These are phyloP conservation scores for Spergularia azorica DNA, from an alignment of 179 eudicot species.

Conservation along the genomic window DNA sequence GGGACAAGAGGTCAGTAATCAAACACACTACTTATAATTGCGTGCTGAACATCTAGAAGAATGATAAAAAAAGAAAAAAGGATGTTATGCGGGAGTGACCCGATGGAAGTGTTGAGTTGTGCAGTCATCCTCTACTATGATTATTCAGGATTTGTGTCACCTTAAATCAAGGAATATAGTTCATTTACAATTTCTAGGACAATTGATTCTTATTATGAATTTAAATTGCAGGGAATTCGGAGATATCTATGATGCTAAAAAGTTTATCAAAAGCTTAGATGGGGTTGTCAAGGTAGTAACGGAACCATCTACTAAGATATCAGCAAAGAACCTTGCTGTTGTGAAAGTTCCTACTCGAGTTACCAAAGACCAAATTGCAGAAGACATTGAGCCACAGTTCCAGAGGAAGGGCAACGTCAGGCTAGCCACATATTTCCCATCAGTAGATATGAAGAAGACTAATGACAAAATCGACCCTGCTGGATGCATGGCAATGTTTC, in stretches of 20 bases:
- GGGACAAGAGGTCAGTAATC: slow-evolving; percentile 73
- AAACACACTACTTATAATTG: not conserved
- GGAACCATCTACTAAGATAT: slow-evolving; percentile 53
- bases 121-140: not conserved
- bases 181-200: not conserved
- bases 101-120: not conserved
- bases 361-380: slow-evolving; percentile 63
- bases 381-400: slow-evolving; percentile 61
- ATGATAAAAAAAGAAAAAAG: too few relatives aligned
- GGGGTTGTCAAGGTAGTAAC: slow-evolving; percentile 80
- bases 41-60: not conserved
- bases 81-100: not conserved
- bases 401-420: slow-evolving; percentile 74
- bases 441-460: slow-evolving; percentile 74
- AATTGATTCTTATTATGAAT: not conserved
- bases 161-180: not conserved
- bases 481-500: slow-evolving; percentile 92
- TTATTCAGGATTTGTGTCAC: slow-evolving; percentile 1
- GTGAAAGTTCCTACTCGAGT: slow-evolving; percentile 86
- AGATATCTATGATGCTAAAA: slow-evolving; percentile 77
- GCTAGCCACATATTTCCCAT: slow-evolving; percentile 84
- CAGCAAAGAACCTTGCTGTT: slow-evolving; percentile 66
- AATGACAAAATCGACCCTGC: slow-evolving; percentile 44
- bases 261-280: slow-evolving; percentile 69
- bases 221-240: slow-evolving; percentile 66